Conservation (phyloP, 1,284 basidiomycete genomes). For the Lentinus polychrous region DNA sequence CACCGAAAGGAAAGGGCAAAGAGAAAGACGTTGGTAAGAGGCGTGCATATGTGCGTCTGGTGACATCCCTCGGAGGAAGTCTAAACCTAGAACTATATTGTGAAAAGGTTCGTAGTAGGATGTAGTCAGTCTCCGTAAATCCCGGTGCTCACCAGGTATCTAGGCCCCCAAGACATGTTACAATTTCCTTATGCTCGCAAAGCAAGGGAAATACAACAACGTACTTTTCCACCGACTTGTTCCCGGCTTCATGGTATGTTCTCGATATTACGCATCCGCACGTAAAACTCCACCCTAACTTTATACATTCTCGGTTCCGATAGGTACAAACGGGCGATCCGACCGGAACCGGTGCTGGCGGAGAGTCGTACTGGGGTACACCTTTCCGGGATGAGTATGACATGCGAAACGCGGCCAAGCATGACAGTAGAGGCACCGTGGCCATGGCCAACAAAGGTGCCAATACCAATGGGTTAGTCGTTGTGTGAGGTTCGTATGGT, state of each 20-base stretch:
- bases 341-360: slow-evolving; percentile 91
- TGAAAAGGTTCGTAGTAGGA: slow-evolving; percentile 56
- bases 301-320: neutral
- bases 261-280: neutral
- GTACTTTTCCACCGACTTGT: slow-evolving; percentile 90
- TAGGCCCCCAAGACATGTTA: slow-evolving; percentile 97
- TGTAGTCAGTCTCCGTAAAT: neutral
- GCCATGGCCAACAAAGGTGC: slow-evolving; percentile 93
- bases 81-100: slow-evolving; percentile 91
- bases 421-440: slow-evolving; percentile 73
- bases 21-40: slow-evolving; percentile 89
- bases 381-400: slow-evolving; percentile 93
- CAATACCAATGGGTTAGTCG: slow-evolving; percentile 68
- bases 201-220: slow-evolving; percentile 85
- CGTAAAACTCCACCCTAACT: neutral
- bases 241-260: slow-evolving; percentile 89
- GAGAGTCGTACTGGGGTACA: slow-evolving; percentile 91
- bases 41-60: slow-evolving; percentile 85
- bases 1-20: slow-evolving; percentile 75
- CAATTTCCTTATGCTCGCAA: slow-evolving; percentile 92
- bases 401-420: slow-evolving; percentile 78
- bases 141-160: neutral
- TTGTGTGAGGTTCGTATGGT: neutral
- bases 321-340: slow-evolving; percentile 95
- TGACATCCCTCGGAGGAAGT: slow-evolving; percentile 81